These are phyloP conservation scores for Coniella lustricola DNA, from an alignment of 2,329 filamentous ascomycete species.

Conservation along the genomic window DNA sequence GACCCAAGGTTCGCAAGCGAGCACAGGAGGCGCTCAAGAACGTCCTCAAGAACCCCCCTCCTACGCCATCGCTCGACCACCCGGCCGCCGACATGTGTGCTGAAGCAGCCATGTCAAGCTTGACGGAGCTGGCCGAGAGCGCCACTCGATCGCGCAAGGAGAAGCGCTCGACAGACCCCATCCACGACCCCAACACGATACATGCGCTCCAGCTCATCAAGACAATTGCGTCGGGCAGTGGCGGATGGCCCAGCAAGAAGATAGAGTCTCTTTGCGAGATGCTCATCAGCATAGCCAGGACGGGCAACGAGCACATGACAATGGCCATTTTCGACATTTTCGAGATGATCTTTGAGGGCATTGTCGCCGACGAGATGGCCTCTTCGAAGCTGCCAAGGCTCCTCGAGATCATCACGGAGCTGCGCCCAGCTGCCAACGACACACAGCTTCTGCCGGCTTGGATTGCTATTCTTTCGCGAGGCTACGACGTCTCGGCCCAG, in stretches of 20 bases:
- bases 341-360: slow-evolving; percentile 89
- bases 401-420: slow-evolving; percentile 83
- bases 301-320: slow-evolving; percentile 90
- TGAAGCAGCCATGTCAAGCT: slow-evolving; percentile 74
- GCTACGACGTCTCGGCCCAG: slow-evolving; percentile 88
- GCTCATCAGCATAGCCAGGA: slow-evolving; percentile 78
- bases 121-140: slow-evolving; percentile 65
- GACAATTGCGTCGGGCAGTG: slow-evolving; percentile 76
- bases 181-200: slow-evolving; percentile 76
- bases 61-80: slow-evolving; percentile 87
- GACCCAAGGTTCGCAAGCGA: slow-evolving; percentile 90
- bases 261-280: slow-evolving; percentile 89
- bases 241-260: slow-evolving; percentile 94
- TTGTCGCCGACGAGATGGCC: slow-evolving; percentile 78
- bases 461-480: slow-evolving; percentile 91
- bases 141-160: slow-evolving; percentile 60
- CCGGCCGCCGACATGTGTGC: slow-evolving; percentile 95
- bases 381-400: slow-evolving; percentile 84
- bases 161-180: slow-evolving; percentile 51
- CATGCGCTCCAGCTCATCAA: slow-evolving; percentile 90
- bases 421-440: slow-evolving; percentile 88
- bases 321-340: slow-evolving; percentile 97
- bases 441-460: slow-evolving; percentile 91
- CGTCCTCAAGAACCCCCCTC: slow-evolving; percentile 77
- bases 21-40: slow-evolving; percentile 83